Conservation (phyloP, 2,329 filamentous ascomycete genomes). For the Arthrobotrys megalospora region DNA sequence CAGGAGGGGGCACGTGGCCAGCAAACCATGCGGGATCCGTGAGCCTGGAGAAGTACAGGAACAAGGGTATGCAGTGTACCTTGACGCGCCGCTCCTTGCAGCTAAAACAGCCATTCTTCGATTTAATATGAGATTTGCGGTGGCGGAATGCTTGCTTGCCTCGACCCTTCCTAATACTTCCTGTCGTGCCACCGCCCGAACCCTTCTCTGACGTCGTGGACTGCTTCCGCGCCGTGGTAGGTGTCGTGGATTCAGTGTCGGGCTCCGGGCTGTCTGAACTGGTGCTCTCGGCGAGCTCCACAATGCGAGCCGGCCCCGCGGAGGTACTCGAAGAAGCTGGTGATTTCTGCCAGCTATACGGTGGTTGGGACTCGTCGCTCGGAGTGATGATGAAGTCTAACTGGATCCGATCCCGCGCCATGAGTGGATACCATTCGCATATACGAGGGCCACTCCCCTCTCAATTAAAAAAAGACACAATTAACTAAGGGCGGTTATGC, state of each 20-base stretch:
- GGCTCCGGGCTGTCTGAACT: slow-evolving; percentile 49
- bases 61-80: slow-evolving; percentile 43
- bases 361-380: slow-evolving; percentile 34
- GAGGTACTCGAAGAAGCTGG: slow-evolving; percentile 47
- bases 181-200: slow-evolving; percentile 9
- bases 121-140: slow-evolving; percentile 61
- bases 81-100: slow-evolving; percentile 60
- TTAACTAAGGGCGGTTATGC: slow-evolving; percentile 50
- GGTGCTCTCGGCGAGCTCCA: slow-evolving; percentile 49
- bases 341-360: slow-evolving; percentile 43
- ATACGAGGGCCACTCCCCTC: slow-evolving; percentile 55
- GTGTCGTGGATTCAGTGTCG: slow-evolving; percentile 27
- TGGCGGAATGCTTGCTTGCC: slow-evolving; percentile 59
- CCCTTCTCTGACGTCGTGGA: slow-evolving; percentile 21
- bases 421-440: slow-evolving; percentile 55
- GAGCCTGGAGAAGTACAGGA: slow-evolving; percentile 10
- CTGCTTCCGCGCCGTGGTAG: slow-evolving; percentile 6
- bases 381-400: slow-evolving; percentile 58
- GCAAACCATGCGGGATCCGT: slow-evolving; percentile 1
- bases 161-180: slow-evolving; percentile 41
- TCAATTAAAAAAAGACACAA: slow-evolving; percentile 32
- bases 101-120: slow-evolving; percentile 60
- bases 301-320: slow-evolving; percentile 41
- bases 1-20: slow-evolving; percentile 28
- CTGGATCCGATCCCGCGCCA: slow-evolving; percentile 58